Conservation (phyloP, 2,329 filamentous ascomycete genomes). For the Emergomyces pasteurianus region DNA sequence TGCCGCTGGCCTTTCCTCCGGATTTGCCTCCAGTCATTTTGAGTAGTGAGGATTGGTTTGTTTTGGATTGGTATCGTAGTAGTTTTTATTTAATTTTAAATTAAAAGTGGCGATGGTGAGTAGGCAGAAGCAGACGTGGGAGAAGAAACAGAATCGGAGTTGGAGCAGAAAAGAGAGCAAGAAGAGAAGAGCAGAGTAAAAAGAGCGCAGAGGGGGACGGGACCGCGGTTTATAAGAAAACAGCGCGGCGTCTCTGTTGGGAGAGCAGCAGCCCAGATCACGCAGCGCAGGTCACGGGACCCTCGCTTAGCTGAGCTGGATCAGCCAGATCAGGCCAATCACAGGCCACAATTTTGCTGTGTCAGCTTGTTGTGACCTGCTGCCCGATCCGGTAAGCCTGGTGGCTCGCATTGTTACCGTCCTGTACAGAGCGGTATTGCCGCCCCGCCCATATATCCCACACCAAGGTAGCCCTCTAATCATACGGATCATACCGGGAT, state of each 20-base stretch:
- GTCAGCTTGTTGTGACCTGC: conserved; percentile 6
- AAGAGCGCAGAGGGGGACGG: conserved; percentile 17
- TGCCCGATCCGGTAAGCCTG: conserved; percentile 8
- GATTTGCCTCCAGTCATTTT: conserved; percentile 99
- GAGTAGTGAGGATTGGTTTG: conserved; percentile 35
- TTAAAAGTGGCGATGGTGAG: conserved; percentile 8
- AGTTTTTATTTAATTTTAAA: not conserved
- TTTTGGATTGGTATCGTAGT: conserved; percentile 13
- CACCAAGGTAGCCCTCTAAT: conserved; percentile 18
- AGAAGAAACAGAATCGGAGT: not conserved
- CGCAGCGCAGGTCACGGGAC: conserved; percentile 20
- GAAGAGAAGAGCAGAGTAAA: conserved; percentile 14
- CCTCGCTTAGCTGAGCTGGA: conserved; percentile 13
- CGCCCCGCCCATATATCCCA: not conserved
- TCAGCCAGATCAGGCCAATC: conserved; percentile 27
- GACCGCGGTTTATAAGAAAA: conserved; percentile 33
- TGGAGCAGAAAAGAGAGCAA: conserved; percentile 15
- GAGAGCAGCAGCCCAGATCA: not conserved
- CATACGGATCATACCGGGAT: conserved; percentile 34
- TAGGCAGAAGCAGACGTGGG: conserved; percentile 3
- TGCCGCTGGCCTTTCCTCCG: conserved; percentile 97
- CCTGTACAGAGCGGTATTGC: conserved; percentile 3
- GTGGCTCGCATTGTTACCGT: conserved; percentile 1
- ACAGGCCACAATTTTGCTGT: conserved; percentile 12
- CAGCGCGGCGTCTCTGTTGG: conserved; percentile 17